phyloP scores from a whole-genome alignment of 2,329 filamentous ascomycete species.

The Camillea tinctor region DNA sequence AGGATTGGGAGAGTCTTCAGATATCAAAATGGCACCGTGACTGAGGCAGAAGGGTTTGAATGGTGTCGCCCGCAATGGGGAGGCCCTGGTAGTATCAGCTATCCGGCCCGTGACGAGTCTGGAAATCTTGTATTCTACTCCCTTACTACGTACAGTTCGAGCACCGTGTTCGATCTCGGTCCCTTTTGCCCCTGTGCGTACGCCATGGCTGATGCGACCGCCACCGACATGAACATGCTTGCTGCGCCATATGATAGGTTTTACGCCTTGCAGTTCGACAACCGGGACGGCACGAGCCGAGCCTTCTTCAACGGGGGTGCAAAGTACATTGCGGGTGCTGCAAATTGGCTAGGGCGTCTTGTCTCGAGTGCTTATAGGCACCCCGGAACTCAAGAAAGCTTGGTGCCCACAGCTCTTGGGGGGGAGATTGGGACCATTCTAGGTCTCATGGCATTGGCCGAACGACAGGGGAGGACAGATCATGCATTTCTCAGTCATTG shows the following conservation, averaged over 20 bases:
- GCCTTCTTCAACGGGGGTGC: background rate
- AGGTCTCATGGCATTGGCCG: slow-evolving; percentile 19
- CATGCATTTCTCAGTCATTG: slow-evolving; percentile 8
- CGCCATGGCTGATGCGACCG: slow-evolving; percentile 6
- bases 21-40: slow-evolving; percentile 1
- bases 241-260: background rate
- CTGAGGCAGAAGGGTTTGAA: background rate
- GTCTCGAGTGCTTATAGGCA: slow-evolving; percentile 14
- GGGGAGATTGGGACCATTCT: slow-evolving; percentile 16
- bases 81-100: background rate
- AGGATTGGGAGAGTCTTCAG: background rate
- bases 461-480: slow-evolving; percentile 6
- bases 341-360: slow-evolving; percentile 19
- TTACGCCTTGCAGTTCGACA: slow-evolving; percentile 4
- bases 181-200: slow-evolving; percentile 15
- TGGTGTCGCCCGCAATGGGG: background rate
- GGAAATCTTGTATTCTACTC: background rate
- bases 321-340: slow-evolving; percentile 7
- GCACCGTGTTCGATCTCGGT: slow-evolving; percentile 18
- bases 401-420: slow-evolving; percentile 8
- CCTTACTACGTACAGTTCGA: slow-evolving; percentile 7
- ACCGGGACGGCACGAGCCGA: slow-evolving; percentile 6
- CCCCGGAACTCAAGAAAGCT: background rate
- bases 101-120: background rate
- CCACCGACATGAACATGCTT: background rate